A percentile compares a stretch with the other conserved stretches of the same genome.
Evolutionary conservation across 2,329 filamentous ascomycete genomes (phyloP).

Genomic region (Monosporascus sp.): DNA sequence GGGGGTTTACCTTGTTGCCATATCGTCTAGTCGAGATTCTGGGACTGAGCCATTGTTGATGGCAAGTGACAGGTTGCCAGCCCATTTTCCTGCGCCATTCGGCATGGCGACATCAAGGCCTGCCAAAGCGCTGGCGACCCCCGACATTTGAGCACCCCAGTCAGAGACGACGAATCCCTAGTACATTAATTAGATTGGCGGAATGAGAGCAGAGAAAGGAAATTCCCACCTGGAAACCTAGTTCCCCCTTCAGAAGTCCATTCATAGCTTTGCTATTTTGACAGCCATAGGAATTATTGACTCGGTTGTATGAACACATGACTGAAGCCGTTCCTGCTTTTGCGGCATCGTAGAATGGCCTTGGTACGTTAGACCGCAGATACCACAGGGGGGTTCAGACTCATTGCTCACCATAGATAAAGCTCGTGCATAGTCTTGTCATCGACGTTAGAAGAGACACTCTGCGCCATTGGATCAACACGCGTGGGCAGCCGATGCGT

Average conservation of each 20-base stretch:
- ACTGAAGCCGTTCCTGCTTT: conserved; percentile 26
- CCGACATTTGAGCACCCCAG: conserved; percentile 36
- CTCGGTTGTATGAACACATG: conserved; percentile 39
- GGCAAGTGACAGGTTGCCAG: conserved; percentile 37
- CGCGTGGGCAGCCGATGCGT: conserved; percentile 52
- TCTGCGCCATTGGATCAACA: conserved; percentile 50
- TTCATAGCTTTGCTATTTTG: conserved; percentile 44
- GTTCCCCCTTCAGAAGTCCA: conserved; percentile 39
- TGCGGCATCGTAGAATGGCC: conserved; percentile 47
- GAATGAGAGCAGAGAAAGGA: conserved; percentile 4
- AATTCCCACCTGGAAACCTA: conserved; percentile 32
- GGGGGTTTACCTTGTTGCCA: conserved; percentile 39
- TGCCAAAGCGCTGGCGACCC: conserved; percentile 36
- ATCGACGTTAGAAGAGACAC: conserved; percentile 39
- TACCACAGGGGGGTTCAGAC: not conserved
- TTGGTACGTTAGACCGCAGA: conserved; percentile 25
- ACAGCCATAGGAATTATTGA: conserved; percentile 46
- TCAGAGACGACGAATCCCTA: conserved; percentile 34
- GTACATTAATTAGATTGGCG: not conserved
- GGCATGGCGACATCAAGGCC: conserved; percentile 50
- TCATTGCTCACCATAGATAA: conserved; percentile 39
- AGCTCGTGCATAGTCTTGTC: conserved; percentile 51
- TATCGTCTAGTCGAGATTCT: conserved; percentile 39
- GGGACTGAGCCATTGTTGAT: conserved; percentile 42
- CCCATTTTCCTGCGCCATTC: conserved; percentile 29